Conservation (phyloP, 805 yeast genomes). For the Phaffomyces antillensis region DNA sequence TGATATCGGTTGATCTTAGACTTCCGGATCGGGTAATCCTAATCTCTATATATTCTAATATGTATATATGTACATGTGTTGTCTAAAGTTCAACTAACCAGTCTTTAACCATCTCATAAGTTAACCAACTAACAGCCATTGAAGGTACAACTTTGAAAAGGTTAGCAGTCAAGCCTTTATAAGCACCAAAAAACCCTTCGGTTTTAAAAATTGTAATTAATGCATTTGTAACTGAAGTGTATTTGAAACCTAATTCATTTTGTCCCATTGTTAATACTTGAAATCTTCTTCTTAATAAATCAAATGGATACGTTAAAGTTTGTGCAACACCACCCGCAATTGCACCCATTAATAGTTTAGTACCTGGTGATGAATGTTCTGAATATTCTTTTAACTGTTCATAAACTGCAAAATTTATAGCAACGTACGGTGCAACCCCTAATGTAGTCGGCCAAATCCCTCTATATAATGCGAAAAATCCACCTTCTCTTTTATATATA, state of each 20-base stretch:
- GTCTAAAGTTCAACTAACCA: conserved; percentile 13
- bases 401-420: conserved; percentile 84
- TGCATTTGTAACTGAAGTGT: conserved; percentile 72
- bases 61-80: background rate
- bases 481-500: conserved; percentile 77
- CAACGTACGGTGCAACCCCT: conserved; percentile 96
- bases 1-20: background rate
- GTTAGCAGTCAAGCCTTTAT: conserved; percentile 72
- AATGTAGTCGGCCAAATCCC: conserved; percentile 87
- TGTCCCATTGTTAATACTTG: conserved; percentile 83
- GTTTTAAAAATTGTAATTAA: conserved; percentile 54
- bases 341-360: conserved; percentile 75
- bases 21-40: conserved; percentile 4
- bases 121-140: conserved; percentile 94
- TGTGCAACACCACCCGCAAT: conserved; percentile 86
- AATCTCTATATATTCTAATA: background rate
- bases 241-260: conserved; percentile 71
- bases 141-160: conserved; percentile 87
- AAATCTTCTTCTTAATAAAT: conserved; percentile 78
- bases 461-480: conserved; percentile 65
- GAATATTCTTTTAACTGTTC: conserved; percentile 65
- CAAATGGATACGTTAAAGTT: conserved; percentile 85
- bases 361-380: conserved; percentile 35
- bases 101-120: conserved; percentile 67
- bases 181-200: conserved; percentile 72